Base-by-base conservation (phyloP, 768 basidiomycete genomes). In the Lentinula raphanica region DNA sequence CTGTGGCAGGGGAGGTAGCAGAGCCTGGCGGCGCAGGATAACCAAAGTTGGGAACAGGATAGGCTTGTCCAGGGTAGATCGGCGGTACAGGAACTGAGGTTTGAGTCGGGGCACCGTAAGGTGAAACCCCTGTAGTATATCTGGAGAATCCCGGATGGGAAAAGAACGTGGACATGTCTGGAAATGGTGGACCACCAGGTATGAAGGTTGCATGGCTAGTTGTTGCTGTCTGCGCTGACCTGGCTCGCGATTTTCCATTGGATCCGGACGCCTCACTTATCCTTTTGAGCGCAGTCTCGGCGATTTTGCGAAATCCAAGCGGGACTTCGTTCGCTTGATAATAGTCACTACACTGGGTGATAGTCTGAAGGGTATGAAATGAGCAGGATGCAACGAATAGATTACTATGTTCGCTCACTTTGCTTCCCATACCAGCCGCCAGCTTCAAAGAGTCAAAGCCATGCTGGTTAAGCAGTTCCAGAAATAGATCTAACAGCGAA, bases 401-500 rank as follows among this genome's bases (percentile, higher is more conserved):
- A 21, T n/a, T n/a, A 49, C 27, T 19, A 13, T 35, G 15, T 17
- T 38, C 28, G 67, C 69, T 46, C 61, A 80, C 83, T 76, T 85
- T 85, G 68, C 79, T 81, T 5, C 82, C 83, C 76, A 91, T 79
- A 4, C 79, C 79, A 2, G 84, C 77, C 1, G 88, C 83, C 51
- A 92, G 86, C n/a, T 81, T 78, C 63, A 83, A 80, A 64, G 85
- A 85, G 64, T 91, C 80, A 55, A 80, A 78, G 35, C 87, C 88
- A 67, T 88, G 77, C 58, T 82, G 75, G n/a, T 74, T 71, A 17
- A 89, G 73, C 38, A 90, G 75, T 15, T 75, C 67, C 48, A 84
- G 63, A 65, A 90, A 85, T 46, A 79, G 63, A 46, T 66, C 82
- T 83, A 55, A 61, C 28, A 46, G 59, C 60, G 49, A 44, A 15